Evolutionary conservation across 73 alveolate species (phyloP).

Genomic region (Paraurostyla sp.): DNA sequence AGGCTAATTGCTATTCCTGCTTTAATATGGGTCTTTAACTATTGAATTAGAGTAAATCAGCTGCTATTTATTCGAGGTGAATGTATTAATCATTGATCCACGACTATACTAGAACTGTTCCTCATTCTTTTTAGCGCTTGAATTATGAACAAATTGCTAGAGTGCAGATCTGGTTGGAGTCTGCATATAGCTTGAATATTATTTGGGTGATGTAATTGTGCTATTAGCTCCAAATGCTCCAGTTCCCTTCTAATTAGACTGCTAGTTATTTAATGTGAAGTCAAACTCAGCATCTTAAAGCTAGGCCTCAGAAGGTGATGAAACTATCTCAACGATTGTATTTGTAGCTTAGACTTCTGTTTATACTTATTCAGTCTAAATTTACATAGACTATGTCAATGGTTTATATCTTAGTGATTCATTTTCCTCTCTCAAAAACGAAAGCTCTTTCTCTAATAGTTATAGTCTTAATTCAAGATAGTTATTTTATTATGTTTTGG

Average conservation of each 20-base stretch:
- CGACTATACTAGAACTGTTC: too few species aligned
- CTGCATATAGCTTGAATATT: conserved; percentile 20
- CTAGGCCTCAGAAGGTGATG: too few species aligned
- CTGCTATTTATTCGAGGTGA: too few species aligned
- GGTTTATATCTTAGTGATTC: not conserved
- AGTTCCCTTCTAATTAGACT: not conserved
- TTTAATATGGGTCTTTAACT: too few species aligned
- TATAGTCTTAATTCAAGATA: too few species aligned
- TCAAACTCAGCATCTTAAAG: not conserved
- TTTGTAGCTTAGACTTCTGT: not conserved
- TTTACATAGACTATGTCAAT: not conserved
- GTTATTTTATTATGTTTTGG: not conserved
- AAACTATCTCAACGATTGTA: not conserved
- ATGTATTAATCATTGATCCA: too few species aligned
- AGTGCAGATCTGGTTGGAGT: conserved; percentile 45
- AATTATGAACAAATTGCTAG: not conserved
- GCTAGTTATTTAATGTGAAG: conserved; percentile 3
- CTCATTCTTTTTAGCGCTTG: conserved; percentile 40
- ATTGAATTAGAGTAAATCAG: too few species aligned
- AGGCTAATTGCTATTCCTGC: too few species aligned
- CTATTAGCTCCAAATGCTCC: not conserved
- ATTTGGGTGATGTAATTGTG: conserved; percentile 13
- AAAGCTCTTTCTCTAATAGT: not conserved
- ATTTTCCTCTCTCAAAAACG: not conserved
- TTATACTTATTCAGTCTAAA: not conserved